phyloP scores from a whole-genome alignment of 441 rosid genomes.

The Populus hybrid region DNA sequence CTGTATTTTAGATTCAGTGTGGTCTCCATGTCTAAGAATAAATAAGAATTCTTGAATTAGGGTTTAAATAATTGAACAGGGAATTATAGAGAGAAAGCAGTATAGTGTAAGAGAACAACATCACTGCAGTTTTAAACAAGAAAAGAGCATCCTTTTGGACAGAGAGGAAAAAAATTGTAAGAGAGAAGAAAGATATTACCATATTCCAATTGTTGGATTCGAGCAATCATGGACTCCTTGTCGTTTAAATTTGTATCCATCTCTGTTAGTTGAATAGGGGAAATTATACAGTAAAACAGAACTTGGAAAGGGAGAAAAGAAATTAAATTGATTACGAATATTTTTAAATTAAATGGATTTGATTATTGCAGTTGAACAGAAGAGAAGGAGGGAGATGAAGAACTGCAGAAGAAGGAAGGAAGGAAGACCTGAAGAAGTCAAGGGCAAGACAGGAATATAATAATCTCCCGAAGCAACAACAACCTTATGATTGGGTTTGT shows the following conservation, averaged over 20 bases:
- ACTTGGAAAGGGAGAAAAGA: too few relatives aligned
- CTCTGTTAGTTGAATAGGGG: slow-evolving; percentile 12
- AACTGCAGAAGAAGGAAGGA: neutral
- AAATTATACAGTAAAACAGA: neutral
- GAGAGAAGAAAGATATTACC: slow-evolving; percentile 38
- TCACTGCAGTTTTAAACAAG: neutral
- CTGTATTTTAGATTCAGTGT: neutral
- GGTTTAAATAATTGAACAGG: neutral
- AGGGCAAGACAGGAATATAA: neutral
- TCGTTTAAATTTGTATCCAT: slow-evolving; percentile 55
- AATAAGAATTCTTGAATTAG: neutral
- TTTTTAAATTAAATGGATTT: neutral
- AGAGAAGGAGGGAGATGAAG: neutral
- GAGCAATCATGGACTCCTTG: slow-evolving; percentile 50
- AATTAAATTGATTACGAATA: too few relatives aligned
- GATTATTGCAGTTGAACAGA: neutral
- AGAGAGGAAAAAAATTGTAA: neutral
- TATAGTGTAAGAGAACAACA: neutral
- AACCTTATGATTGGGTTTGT: neutral
- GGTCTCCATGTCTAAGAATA: neutral
- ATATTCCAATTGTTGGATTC: slow-evolving; percentile 68
- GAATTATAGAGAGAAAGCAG: neutral
- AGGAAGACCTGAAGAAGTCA: too few relatives aligned
- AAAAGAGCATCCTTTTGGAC: neutral
- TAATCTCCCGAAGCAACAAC: neutral